A percentile compares a stretch with the other conserved stretches of the same genome.
Conservation (phyloP, 2,329 filamentous ascomycete genomes). For the Neofusicoccum ribis region DNA sequence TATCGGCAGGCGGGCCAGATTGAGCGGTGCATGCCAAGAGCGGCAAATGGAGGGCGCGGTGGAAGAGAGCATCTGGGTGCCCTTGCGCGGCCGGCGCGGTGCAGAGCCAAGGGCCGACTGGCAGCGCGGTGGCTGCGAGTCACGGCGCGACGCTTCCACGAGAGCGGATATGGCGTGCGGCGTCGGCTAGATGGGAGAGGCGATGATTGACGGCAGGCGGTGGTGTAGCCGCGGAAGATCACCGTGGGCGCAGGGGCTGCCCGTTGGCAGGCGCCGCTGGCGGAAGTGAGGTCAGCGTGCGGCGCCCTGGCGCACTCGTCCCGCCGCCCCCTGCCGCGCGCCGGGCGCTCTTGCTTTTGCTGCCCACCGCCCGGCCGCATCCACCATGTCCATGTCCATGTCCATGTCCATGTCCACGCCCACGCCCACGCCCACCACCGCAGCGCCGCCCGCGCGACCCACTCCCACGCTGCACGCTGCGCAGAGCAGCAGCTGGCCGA, state of each 20-base stretch:
- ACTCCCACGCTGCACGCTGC: not conserved
- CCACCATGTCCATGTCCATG: not conserved
- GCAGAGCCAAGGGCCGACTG: no score
- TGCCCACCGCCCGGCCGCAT: not conserved
- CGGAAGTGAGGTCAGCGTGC: no score
- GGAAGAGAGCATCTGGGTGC: not conserved
- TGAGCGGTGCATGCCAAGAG: constrained; percentile 2
- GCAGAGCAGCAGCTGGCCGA: not conserved
- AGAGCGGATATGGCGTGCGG: not conserved
- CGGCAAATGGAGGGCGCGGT: not conserved
- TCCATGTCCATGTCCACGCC: not conserved
- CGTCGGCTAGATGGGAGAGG: not conserved
- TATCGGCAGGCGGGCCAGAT: constrained; percentile 6
- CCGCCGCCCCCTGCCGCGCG: not conserved
- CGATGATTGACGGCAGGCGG: not conserved
- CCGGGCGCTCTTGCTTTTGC: not conserved
- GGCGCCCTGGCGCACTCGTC: not conserved
- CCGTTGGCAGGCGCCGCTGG: no score
- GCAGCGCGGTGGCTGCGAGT: not conserved
- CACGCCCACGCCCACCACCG: not conserved
- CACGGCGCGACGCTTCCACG: not conserved
- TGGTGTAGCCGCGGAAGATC: constrained; percentile 14
- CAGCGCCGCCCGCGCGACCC: not conserved
- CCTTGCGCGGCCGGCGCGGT: not conserved
- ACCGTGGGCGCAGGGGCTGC: not conserved